phyloP scores from a whole-genome alignment of 352 stramenopile species.

The Nothophytophthora sp. region DNA sequence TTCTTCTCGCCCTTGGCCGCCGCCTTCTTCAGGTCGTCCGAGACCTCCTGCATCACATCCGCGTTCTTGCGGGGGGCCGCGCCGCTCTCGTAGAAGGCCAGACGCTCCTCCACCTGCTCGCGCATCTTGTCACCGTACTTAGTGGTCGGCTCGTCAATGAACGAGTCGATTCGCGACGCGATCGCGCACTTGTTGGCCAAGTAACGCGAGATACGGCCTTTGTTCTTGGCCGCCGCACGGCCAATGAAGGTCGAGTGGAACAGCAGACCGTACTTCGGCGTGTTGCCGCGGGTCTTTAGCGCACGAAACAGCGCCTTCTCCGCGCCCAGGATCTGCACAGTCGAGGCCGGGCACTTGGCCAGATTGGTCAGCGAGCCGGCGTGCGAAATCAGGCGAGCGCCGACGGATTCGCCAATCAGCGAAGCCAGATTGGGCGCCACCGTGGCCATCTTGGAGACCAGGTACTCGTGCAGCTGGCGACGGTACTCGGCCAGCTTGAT shows the following conservation, averaged over 20 bases:
- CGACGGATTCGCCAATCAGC: conserved; percentile 99
- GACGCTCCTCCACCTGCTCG: conserved; percentile 99
- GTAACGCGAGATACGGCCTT: conserved; percentile 99
- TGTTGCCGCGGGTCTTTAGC: conserved; percentile 99
- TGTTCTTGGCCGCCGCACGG: conserved; percentile 99
- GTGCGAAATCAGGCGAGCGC: conserved; percentile 99
- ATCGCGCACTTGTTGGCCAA: conserved; percentile 99
- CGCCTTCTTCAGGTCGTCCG: conserved; percentile 84
- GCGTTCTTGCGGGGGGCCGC: conserved; percentile 98
- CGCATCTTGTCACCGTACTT: conserved; percentile 99
- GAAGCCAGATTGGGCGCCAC: conserved; percentile 99
- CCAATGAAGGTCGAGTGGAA: conserved; percentile 99
- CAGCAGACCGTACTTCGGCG: conserved; percentile 99
- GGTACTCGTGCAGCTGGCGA: conserved; percentile 94
- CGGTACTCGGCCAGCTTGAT: conserved; percentile 99
- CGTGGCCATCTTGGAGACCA: conserved; percentile 97
- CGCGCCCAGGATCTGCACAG: conserved; percentile 99
- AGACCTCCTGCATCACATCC: conserved; percentile 98
- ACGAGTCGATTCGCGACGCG: conserved; percentile 99
- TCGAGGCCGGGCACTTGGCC: conserved; percentile 99
- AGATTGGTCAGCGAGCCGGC: conserved; percentile 98
- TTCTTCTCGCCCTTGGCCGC: conserved; percentile 54
- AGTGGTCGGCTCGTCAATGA: conserved; percentile 95
- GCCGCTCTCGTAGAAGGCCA: conserved; percentile 99
- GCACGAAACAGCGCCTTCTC: conserved; percentile 99